Base-by-base conservation (phyloP, 164 flowering plant genomes). In the Stephania japonica region DNA sequence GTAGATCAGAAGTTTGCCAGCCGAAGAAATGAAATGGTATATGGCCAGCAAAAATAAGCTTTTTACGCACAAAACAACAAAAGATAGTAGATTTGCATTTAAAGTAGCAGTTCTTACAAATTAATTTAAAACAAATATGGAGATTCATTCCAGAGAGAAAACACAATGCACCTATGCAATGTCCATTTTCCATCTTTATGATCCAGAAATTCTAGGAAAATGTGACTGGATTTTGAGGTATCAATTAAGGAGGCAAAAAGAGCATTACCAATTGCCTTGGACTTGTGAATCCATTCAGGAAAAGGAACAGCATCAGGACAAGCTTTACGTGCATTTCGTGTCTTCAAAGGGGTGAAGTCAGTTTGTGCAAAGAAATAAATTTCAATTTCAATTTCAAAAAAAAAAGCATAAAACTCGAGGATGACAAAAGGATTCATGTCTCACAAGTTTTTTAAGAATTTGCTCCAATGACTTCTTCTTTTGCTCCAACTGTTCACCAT, bases 261-360 rank as follows among this genome's bases (percentile, higher is more conserved):
- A 66, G 10, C 24, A 64, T 61, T 62, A 92, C 99, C 99, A 81
- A 87, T 87, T 49, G 93, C 97, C 78, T 86, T 93, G 41, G 99
- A 86, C 69, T 89, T 88, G 44, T 84, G 76, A 81, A 93, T 82
- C 99, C 99, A 95, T 63, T 90, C 92, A 32, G 99, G 99, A 71
- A 87, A 91, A 25, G 89, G 69, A 73, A 84, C 79, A 53, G 84
- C 94, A 75, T 73, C 85, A 10, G 98, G 94, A 80, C 97, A 93
- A 77, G 98, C 99, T 76, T 90, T 95, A 18, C 97, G 97, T 27
- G 88, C 98, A 85, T 88, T 89, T 78, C 93, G 85, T 70, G 94
- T 90, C 99, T 95, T 74, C 75, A 75, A 70, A 41, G 23, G 56
- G 68, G 74, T 24, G 1, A 64, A 61, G n/a, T 71, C 72, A 74